These are phyloP conservation scores for Tricholoma sp. DNA, from an alignment of 768 basidiomycete genomes.

Conservation along the genomic window DNA sequence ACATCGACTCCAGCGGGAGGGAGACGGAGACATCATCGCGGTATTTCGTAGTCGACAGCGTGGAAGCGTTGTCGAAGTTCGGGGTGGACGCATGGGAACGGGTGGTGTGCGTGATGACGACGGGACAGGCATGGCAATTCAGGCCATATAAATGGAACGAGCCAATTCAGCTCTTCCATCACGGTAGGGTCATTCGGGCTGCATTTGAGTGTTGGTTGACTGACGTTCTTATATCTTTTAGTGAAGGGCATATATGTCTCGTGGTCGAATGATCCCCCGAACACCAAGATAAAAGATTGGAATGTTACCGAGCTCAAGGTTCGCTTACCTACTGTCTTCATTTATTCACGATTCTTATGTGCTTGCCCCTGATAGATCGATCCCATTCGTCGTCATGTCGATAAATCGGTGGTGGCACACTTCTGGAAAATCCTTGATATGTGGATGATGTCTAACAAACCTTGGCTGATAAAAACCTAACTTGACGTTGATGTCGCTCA, in stretches of 20 bases:
- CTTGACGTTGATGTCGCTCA: background rate
- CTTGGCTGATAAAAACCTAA: constrained; percentile 53
- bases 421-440: constrained; percentile 93
- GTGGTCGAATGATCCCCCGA: constrained; percentile 91
- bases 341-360: background rate
- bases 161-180: constrained; percentile 87
- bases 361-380: constrained; percentile 61
- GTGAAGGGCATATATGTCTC: constrained; percentile 95
- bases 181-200: constrained; percentile 49
- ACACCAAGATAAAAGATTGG: constrained; percentile 90
- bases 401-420: constrained; percentile 91
- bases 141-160: constrained; percentile 95
- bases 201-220: background rate
- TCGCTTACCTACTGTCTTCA: constrained; percentile 6
- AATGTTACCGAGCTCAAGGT: constrained; percentile 95
- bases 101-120: constrained; percentile 97
- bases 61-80: constrained; percentile 90
- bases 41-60: constrained; percentile 89
- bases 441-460: constrained; percentile 80
- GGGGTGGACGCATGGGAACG: constrained; percentile 94
- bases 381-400: constrained; percentile 81
- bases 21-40: constrained; percentile 52
- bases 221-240: constrained; percentile 22
- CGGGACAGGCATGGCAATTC: constrained; percentile 98
- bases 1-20: constrained; percentile 60